Evolutionary conservation across 371 early-diverging fungal genomes (phyloP).

Genomic region (Chytridiales sp.): DNA sequence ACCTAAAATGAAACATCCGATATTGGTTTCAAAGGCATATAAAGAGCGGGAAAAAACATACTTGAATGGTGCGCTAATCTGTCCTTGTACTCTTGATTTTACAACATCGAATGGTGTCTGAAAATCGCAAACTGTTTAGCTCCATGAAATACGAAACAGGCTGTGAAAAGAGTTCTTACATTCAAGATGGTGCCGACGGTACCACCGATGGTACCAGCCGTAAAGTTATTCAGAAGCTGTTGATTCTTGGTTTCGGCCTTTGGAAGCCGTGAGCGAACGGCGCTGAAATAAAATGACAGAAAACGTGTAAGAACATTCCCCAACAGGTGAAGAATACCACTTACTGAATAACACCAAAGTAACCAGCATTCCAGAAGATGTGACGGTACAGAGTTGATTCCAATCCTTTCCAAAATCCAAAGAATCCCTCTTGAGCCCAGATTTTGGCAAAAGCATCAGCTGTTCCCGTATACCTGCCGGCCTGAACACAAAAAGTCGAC

Average conservation of each 20-base stretch:
- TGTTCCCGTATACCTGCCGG: constrained; percentile 65
- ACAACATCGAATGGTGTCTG: constrained; percentile 95
- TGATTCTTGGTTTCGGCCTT: constrained; percentile 81
- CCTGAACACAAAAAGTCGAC: constrained; percentile 34
- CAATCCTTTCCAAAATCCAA: constrained; percentile 89
- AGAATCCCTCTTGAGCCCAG: constrained; percentile 67
- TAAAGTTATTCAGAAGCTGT: constrained; percentile 80
- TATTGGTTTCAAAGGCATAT: not conserved
- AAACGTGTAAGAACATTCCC: constrained; percentile 5
- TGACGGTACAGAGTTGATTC: constrained; percentile 96
- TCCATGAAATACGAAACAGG: not conserved
- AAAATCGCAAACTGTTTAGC: not conserved
- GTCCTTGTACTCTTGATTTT: constrained; percentile 93
- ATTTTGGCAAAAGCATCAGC: constrained; percentile 58
- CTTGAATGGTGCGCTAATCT: constrained; percentile 48
- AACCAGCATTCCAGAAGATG: constrained; percentile 78
- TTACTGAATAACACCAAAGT: constrained; percentile 80
- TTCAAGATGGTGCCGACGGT: constrained; percentile 92
- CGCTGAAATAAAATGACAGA: constrained; percentile 2
- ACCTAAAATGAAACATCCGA: constrained; percentile 52
- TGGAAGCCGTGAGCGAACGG: constrained; percentile 61
- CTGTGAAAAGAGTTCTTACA: constrained; percentile 24
- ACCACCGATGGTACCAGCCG: constrained; percentile 93
- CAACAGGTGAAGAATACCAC: constrained; percentile 1
- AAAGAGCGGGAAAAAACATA: constrained; percentile 1